phyloP scores from a whole-genome alignment of 2,329 filamentous ascomycete species.

The Scedosporium apiospermum region DNA sequence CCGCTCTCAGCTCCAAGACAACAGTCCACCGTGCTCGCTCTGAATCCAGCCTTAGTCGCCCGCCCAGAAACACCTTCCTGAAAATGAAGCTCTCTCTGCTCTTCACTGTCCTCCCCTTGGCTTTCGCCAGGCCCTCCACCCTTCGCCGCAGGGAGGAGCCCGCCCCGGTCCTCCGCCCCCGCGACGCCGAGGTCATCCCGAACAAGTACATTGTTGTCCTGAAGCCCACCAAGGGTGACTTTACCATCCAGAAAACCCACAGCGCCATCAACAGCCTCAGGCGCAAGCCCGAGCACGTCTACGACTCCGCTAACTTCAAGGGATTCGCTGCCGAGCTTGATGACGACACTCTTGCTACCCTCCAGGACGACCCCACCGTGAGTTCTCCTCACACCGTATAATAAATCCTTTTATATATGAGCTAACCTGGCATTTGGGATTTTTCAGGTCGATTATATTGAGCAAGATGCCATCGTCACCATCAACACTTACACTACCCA shows the following conservation, averaged over 20 bases:
- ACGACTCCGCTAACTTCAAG: slow-evolving; percentile 16
- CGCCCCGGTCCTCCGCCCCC: slow-evolving; percentile 8
- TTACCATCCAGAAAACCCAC: slow-evolving; percentile 19
- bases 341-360: slow-evolving; percentile 26
- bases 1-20: not conserved
- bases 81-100: slow-evolving; percentile 19
- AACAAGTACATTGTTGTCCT: slow-evolving; percentile 36
- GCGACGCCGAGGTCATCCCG: slow-evolving; percentile 17
- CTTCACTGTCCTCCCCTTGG: slow-evolving; percentile 15
- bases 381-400: slow-evolving; percentile 12
- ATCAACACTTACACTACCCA: slow-evolving; percentile 18
- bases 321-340: slow-evolving; percentile 35
- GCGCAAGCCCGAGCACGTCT: slow-evolving; percentile 12
- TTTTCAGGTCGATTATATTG: slow-evolving; percentile 25
- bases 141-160: slow-evolving; percentile 10
- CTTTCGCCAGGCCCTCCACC: slow-evolving; percentile 9
- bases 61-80: slow-evolving; percentile 1
- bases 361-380: slow-evolving; percentile 29
- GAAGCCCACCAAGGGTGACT: slow-evolving; percentile 18
- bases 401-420: not conserved
- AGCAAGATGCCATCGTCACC: slow-evolving; percentile 29
- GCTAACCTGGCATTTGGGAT: not conserved
- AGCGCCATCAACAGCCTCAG: slow-evolving; percentile 14
- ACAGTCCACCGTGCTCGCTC: not conserved
- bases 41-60: not conserved